Conservation (phyloP, 495 filamentous ascomycete genomes). For the Acidomyces sp. region DNA sequence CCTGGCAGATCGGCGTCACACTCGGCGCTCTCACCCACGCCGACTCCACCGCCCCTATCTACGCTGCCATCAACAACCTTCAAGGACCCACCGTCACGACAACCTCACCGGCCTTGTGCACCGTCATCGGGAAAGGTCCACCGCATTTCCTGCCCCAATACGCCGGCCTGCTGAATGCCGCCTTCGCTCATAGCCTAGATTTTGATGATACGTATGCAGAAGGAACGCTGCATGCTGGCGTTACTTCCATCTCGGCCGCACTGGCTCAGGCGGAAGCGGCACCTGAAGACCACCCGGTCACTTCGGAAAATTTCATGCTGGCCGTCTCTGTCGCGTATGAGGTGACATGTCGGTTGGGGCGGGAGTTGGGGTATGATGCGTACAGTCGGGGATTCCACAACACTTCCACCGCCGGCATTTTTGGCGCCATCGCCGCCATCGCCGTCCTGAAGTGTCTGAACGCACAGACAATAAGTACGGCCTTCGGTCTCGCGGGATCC, state of each 20-base stretch:
- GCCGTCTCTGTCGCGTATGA: slow-evolving; percentile 22
- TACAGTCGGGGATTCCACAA: slow-evolving; percentile 24
- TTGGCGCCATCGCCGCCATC: slow-evolving; percentile 20
- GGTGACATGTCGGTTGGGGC: slow-evolving; percentile 19
- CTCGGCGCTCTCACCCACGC: slow-evolving; percentile 15
- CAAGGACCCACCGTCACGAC: slow-evolving; percentile 12
- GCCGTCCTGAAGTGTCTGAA: slow-evolving; percentile 10
- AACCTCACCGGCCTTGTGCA: slow-evolving; percentile 8
- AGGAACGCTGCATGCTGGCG: slow-evolving; percentile 20
- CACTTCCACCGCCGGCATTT: slow-evolving; percentile 20
- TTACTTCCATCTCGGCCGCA: slow-evolving; percentile 19
- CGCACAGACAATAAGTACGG: slow-evolving; percentile 12
- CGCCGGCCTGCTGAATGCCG: slow-evolving; percentile 20
- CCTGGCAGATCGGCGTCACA: slow-evolving; percentile 18
- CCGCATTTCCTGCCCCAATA: slow-evolving; percentile 19
- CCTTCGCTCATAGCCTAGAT: slow-evolving; percentile 19
- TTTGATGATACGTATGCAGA: slow-evolving; percentile 22
- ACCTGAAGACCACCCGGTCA: background rate
- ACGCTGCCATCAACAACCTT: slow-evolving; percentile 15
- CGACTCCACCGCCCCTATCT: slow-evolving; percentile 19
- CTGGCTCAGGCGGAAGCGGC: slow-evolving; percentile 13
- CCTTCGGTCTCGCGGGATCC: slow-evolving; percentile 21
- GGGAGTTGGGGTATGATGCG: slow-evolving; percentile 20
- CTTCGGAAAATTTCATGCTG: slow-evolving; percentile 16
- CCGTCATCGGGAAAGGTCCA: slow-evolving; percentile 14